Evolutionary conservation across 2,329 filamentous ascomycete genomes (phyloP), one percentile per base, ranked within the genome.

Genomic region (Camillea tinctor): DNA sequence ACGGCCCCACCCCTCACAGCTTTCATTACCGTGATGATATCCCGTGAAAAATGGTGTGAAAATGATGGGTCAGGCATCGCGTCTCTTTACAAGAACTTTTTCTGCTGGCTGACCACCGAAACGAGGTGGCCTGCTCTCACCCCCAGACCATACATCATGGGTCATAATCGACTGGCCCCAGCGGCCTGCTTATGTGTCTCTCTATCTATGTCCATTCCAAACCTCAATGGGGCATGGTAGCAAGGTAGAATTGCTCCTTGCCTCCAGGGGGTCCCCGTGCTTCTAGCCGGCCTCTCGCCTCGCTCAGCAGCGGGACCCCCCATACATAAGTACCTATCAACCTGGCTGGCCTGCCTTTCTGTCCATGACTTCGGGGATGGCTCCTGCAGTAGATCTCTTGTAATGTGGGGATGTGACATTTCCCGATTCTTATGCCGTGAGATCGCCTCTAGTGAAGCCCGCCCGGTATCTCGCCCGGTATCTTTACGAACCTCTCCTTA

Each of bases 381-480:
- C 57, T 51, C 23, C 20, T 30, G 6, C 36, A 44, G 48, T 30
- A n/a, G 36, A 49, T 52, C 23, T 55, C 13, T 24, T 53, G 26
- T 9, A 17, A 13, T 30, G 61, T 61, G 53, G 62, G 58, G 58
- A 59, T 59, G 51, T 44, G 30, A 54, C 56, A 69, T 57, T 64
- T 70, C 68, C 69, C 69, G 69, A 70, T 50, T 52, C 58, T 54
- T 59, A 56, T 70, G 68, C 69, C 69, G 69, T 68, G 57, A 36
- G 26, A 56, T 59, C 30, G 8, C 50, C 23, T 19, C 19, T 50
- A 36, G 48, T 57, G 44, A 55, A 58, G 50, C 22, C 54, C 56
- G 21, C 56, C 49, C 22, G 19, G 19, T 51, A 24, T 6, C 15
- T 44, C n/a, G 36, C 5, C 15, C 36, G 36, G 36, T 44, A 44